Base-by-base conservation (phyloP, 2,329 filamentous ascomycete genomes). In the Fusarium beomiforme region DNA sequence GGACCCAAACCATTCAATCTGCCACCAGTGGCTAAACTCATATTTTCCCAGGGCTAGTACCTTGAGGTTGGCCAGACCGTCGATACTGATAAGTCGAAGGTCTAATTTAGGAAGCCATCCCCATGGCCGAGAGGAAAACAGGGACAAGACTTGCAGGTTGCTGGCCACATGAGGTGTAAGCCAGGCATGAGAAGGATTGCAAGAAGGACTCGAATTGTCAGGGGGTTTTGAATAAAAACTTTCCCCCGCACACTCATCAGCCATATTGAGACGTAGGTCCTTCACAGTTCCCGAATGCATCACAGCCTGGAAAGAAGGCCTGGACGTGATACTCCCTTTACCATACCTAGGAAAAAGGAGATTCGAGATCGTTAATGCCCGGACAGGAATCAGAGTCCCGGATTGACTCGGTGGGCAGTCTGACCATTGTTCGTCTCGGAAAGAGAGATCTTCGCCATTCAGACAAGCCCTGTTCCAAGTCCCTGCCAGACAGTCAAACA, bases 1-100 rank as follows among this genome's bases (percentile, higher is more conserved):
- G 0, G 78, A 78, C 0, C 81, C 70, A 13, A 86, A 79, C 83
- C 84, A 86, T 16, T 83, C 80, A 1, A 85, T 67, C 55, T 86
- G 84, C 76, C 80, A 81, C 44, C 84, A 79, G 26, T 84, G 78
- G 7, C 78, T 78, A 62, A 87, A 84, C 5, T 78, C 77, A 42
- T 79, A 83, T 6, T 79, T 80, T 1, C 82, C 81, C 0, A 87
- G 66, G 0, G 78, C 74, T 0, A 86, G 75, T 0, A 79, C 76
- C 37, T 78, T 77, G 8, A 86, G 78, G 1, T 76, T 73, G 0
- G 81, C 80, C 34, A 85, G 81, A 3, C 51, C 57, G 4, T 62
- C 29, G 3, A 47, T 16, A 7, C 60, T 41, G 4, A 72, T 55
- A 8, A 33, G 43, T 1, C 72, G 70, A 24, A 84, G 78, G 31